Evolutionary conservation across 2,329 filamentous ascomycete species (phyloP).

Genomic region (Beauveria australis): DNA sequence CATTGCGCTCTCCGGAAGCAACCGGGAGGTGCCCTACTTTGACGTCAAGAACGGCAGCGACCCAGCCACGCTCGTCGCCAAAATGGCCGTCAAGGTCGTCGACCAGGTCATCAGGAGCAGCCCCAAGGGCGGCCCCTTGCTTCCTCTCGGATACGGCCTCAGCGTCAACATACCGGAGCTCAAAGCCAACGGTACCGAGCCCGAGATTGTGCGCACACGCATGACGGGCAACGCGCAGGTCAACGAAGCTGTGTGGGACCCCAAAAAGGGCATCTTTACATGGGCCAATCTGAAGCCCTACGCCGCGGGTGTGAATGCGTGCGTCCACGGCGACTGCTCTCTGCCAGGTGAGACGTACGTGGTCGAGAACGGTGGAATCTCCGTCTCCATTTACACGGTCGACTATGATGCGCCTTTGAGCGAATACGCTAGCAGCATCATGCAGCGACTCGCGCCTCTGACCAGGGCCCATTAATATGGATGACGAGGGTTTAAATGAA

Average conservation of each 20-base stretch:
- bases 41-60: conserved; percentile 31
- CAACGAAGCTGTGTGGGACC: conserved; percentile 36
- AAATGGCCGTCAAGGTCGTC: conserved; percentile 35
- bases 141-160: conserved; percentile 44
- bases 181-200: conserved; percentile 29
- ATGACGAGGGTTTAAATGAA: not conserved
- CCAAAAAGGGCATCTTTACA: conserved; percentile 33
- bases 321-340: conserved; percentile 42
- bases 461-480: not conserved
- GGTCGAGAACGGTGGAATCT: conserved; percentile 32
- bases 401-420: conserved; percentile 39
- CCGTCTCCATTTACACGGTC: conserved; percentile 39
- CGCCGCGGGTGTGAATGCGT: conserved; percentile 35
- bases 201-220: conserved; percentile 37
- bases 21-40: conserved; percentile 33
- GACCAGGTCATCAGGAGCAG: conserved; percentile 34
- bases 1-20: conserved; percentile 39
- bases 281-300: conserved; percentile 30
- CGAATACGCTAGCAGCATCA: conserved; percentile 17
- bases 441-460: conserved; percentile 18
- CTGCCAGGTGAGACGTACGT: conserved; percentile 43
- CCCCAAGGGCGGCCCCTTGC: conserved; percentile 20
- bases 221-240: conserved; percentile 40
- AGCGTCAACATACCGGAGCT: conserved; percentile 42
- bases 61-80: conserved; percentile 34